Percentiles rank a stretch among this genome's conserved stretches.
These are phyloP conservation scores for Lactarius trivialis DNA, from an alignment of 768 basidiomycete species.

Conservation along the genomic window DNA sequence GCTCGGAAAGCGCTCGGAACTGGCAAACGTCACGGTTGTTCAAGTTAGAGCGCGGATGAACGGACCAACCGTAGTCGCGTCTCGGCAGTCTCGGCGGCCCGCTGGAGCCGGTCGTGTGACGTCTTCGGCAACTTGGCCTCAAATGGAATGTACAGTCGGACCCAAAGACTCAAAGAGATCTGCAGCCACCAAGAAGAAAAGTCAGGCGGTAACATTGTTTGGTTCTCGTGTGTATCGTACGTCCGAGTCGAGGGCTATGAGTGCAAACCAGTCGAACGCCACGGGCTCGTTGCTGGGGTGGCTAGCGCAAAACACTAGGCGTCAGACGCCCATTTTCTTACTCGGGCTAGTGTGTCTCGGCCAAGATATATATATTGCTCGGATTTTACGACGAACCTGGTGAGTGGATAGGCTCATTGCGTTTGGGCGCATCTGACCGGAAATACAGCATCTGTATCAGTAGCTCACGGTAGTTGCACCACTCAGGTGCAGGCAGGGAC, in stretches of 20 bases:
- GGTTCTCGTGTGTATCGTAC: no score
- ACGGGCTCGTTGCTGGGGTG: background rate
- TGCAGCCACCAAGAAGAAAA: background rate
- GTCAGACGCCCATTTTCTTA: background rate
- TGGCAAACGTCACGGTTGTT: background rate
- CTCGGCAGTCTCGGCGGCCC: background rate
- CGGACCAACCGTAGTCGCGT: background rate
- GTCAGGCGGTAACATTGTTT: background rate
- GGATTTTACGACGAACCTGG: background rate
- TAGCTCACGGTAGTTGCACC: background rate
- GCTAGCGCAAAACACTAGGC: background rate
- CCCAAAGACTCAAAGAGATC: no score
- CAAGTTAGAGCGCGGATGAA: no score
- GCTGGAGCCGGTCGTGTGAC: background rate
- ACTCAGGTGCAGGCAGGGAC: background rate
- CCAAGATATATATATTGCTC: background rate
- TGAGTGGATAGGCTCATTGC: background rate
- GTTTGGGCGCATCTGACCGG: background rate
- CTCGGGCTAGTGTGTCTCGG: background rate
- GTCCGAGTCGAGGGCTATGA: no score
- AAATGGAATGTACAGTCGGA: no score
- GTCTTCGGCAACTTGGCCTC: background rate
- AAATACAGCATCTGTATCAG: background rate
- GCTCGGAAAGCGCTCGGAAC: background rate
- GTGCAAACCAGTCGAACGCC: background rate